Evolutionary conservation across 495 filamentous ascomycete genomes (phyloP).

Genomic region (Cenococcum geophilum): DNA sequence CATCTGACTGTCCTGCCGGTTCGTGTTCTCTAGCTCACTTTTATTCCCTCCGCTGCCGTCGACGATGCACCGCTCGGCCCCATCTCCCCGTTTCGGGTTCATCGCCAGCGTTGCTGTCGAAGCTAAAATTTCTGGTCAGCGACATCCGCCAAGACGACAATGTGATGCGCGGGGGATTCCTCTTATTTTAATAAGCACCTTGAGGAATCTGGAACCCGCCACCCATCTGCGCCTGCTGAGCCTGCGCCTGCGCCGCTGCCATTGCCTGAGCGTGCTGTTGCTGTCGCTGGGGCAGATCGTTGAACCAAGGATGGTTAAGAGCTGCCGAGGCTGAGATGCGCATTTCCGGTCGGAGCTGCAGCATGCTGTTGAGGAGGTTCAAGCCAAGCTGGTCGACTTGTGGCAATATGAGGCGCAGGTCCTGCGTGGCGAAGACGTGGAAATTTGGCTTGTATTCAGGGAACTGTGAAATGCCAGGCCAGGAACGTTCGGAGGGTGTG

Average conservation of each 20-base stretch:
- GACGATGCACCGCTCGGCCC: no score
- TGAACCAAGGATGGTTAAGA: conserved; percentile 86
- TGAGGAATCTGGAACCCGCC: conserved; percentile 21
- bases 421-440: conserved; percentile 93
- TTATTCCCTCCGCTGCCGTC: no score
- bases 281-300: conserved; percentile 52
- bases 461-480: conserved; percentile 83
- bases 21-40: no score
- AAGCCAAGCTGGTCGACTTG: conserved; percentile 83
- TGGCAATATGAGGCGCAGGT: conserved; percentile 74
- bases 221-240: conserved; percentile 25
- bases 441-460: conserved; percentile 93
- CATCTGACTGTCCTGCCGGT: no score
- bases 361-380: conserved; percentile 80
- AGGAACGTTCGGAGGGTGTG: conserved; percentile 89
- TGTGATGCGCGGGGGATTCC: background rate
- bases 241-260: conserved; percentile 36
- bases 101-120: background rate
- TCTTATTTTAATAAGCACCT: conserved; percentile 23
- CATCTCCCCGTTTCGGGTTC: no score
- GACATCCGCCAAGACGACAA: background rate
- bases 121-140: background rate
- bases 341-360: conserved; percentile 89
- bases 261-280: conserved; percentile 31
- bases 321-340: conserved; percentile 79